Base-by-base conservation (phyloP, 352 stramenopile species). In the Phytophthora ramorum region DNA sequence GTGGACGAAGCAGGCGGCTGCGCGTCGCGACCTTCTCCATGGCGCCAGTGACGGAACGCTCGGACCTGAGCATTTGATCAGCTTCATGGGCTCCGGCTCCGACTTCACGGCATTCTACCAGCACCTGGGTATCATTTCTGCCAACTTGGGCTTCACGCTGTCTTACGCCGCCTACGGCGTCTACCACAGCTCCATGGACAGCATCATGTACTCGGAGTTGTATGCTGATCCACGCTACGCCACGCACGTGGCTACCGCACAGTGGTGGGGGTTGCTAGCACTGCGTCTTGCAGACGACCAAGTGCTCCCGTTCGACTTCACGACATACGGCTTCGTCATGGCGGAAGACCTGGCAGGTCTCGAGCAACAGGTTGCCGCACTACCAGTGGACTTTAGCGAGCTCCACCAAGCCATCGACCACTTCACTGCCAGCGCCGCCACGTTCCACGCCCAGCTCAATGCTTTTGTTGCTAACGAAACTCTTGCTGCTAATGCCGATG, bases 121-220 rank as follows among this genome's bases (percentile, higher is more conserved):
- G 61, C 79, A 91, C 61, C 66, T 95, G 24, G 89, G 87, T 26
- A 90, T 96, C 56, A 76, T 81, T 24, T 89, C 74, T 12, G 73
- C 87, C 20, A 83, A 93, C 56, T 74, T 96, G 54, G 63, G 46
- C 2, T 93, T 91, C 56, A 38, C 40, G 9, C n/a, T 62, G 22
- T 63, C 22, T 2, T 40, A 52, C 19, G 63, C 38, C 3, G 40
- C 38, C 4, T 93, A 94, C 73, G 86, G 86, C 8, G 60, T 74
- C 19, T 93, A 96, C 62, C 87, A 96, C 69, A 89, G 70, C 53
- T 78, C 87, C 37, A 95, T 93, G 73, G 89, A 96, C 71, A 91
- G 73, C 47, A 75, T 93, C 54, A 65, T 62, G 43, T 96, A 83
- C 65, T 69, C 84, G 24, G 76, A 90, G 32, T 76, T 30, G 7